Base-by-base conservation (phyloP, 345 rosid species). In the Murraya koenigii region DNA sequence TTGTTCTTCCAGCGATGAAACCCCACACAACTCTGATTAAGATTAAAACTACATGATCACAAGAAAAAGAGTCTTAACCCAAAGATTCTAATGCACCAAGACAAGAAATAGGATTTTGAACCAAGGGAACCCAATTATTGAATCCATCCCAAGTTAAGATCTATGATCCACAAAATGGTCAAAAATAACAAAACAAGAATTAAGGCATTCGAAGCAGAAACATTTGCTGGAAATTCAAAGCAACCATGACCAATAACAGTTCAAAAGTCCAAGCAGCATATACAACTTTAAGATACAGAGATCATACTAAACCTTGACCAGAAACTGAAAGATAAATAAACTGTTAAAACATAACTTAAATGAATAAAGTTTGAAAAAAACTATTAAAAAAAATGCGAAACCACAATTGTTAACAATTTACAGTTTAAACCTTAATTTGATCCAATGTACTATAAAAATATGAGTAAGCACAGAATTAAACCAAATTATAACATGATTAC, bases 1-100 rank as follows among this genome's bases (percentile, higher is more conserved):
- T 64, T 47, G 22, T 75, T 63, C 60, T 75, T 75, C 33, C 30
- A 47, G n/a, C 78, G 49, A 75, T 64, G 19, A 11, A 33, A 25
- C 1, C 39, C 28, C 4, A 22, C 59, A 28, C 23, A 30, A 25
- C 58, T 14, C 10, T 9, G 28, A 39, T 17, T 61, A 38, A 28
- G 39, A 67, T 67, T n/a, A 39, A n/a, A 67, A 38, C 71, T n/a
- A 67, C 5, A 67, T 7, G 25, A 23, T 39, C 39, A 38, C 52
- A 7, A 32, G 39, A 32, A 65, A 65, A 10, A 65, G 19, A 19
- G n/a, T 20, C 25, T 38, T 70, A 70, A 56, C 61, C 61, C 9
- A 44, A 35, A 52, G 1, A 35, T 39, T 52, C 28, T 60, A 49
- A 70, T 17, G n/a, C 74, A 55, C 61, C 19, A 55, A 55, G 44